Base-by-base conservation (phyloP, 2,329 filamentous ascomycete genomes). In the Trichophyton mentagrophytes region DNA sequence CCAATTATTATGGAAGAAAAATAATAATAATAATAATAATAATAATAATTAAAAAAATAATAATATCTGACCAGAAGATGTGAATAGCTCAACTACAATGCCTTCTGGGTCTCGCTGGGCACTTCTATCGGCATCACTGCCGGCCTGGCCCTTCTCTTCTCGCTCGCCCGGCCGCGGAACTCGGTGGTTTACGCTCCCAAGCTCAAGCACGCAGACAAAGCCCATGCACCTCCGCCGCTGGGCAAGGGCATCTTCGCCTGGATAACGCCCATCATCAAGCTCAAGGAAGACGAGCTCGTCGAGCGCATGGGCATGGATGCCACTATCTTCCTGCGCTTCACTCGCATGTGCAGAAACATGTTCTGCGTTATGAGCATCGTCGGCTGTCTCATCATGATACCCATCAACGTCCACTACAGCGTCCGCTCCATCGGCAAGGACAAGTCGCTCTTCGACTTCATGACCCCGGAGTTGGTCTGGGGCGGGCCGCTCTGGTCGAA, bases 181-280 rank as follows among this genome's bases (percentile, higher is more conserved):
- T 87, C 86, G 61, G 83, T 92, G 67, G 89, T 99, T 56, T 99
- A 99, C 75, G 91, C 93, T 2, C 93, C 93, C 46, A 92, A 95
- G 72, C 80, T 95, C 57, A 95, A 95, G 72, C 87, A 96, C 78
- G 88, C 90, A 71, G 92, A 97, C 72, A 85, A 90, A 66, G 90
- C 87, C 73, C 90, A 96, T 76, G 84, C 88, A 8, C 93, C 92
- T 17, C 93, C 93, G 11, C 85, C 88, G 0, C 81, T 97, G 68
- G 89, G 88, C 61, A 95, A 87, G 70, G 87, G 89, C n/a, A 77
- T 92, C 8, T 90, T 95, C 71, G 86, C 90, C 56, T 99, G 93
- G 93, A 73, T 95, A 36, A 78, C 79, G 20, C 91, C 92, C 0
- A 77, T 99, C 36, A 80, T 90, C 74, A 83, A 80, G 63, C 92